Evolutionary conservation across 2,329 filamentous ascomycete genomes (phyloP).

Genomic region (Claviceps humidiphila): DNA sequence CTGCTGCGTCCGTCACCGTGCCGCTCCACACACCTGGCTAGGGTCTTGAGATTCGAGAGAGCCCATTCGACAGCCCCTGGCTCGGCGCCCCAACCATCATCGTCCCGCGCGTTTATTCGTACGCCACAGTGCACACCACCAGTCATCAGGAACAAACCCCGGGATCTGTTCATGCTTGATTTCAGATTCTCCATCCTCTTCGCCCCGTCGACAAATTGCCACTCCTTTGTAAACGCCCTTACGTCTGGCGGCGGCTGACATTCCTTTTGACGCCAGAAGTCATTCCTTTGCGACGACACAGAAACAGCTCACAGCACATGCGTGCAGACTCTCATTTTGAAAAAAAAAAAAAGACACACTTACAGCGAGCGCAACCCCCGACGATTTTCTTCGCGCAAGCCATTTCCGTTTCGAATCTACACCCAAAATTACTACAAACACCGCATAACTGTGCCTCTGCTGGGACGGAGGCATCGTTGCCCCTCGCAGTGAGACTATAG

Average conservation of each 20-base stretch:
- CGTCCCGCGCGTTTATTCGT: not conserved
- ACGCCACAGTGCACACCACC: not conserved
- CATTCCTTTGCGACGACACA: not conserved
- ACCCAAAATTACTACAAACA: not conserved
- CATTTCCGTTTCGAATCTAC: not conserved
- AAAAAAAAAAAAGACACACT: too few relatives aligned
- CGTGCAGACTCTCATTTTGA: too few relatives aligned
- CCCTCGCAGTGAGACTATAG: not conserved
- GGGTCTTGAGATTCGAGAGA: not conserved
- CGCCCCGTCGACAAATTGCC: conserved; percentile 1
- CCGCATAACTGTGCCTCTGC: not conserved
- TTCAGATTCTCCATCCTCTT: not conserved
- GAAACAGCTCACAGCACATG: not conserved
- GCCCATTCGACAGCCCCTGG: not conserved
- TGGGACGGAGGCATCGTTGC: not conserved
- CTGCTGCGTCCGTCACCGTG: not conserved
- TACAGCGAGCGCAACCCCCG: not conserved
- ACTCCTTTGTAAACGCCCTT: not conserved
- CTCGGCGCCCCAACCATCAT: not conserved
- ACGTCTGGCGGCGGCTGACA: not conserved
- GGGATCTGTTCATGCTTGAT: not conserved
- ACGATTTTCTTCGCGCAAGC: not conserved
- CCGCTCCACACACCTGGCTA: not conserved
- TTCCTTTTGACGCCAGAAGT: not conserved
- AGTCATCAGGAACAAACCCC: not conserved